Evolutionary conservation across 345 rosid species (phyloP).

Genomic region (Erucastrum elatum): DNA sequence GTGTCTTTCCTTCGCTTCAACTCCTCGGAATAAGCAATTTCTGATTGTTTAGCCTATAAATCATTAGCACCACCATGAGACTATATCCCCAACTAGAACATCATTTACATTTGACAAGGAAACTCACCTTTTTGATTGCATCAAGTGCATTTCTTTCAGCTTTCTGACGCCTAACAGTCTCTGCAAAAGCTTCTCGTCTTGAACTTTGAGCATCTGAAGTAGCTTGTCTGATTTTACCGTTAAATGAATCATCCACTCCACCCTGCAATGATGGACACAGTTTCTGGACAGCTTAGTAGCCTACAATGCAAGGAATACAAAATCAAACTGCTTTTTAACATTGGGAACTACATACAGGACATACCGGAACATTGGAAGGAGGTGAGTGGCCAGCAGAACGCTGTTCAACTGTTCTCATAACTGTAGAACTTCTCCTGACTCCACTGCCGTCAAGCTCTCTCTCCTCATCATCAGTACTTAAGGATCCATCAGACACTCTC

Average conservation of each 20-base stretch:
- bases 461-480: conserved; percentile 49
- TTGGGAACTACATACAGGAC: conserved; percentile 24
- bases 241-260: conserved; percentile 49
- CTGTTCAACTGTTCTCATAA: conserved; percentile 31
- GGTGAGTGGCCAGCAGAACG: conserved; percentile 44
- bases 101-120: neutral
- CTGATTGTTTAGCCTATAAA: conserved; percentile 60
- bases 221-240: conserved; percentile 54
- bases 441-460: conserved; percentile 40
- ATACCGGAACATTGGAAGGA: conserved; percentile 43
- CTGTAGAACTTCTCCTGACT: conserved; percentile 33
- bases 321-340: neutral
- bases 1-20: conserved; percentile 63
- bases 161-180: conserved; percentile 60
- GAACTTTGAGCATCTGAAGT: conserved; percentile 60
- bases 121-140: conserved; percentile 65
- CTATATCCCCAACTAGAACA: too few species aligned
- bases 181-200: conserved; percentile 60
- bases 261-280: conserved; percentile 53
- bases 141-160: conserved; percentile 71
- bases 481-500: conserved; percentile 33
- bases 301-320: conserved; percentile 12
- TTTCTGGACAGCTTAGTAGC: conserved; percentile 10
- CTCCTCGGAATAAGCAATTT: conserved; percentile 57
- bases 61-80: neutral